These are phyloP conservation scores for Nematocida sp. DNA, from an alignment of 371 early-diverging fungal genomes.

Conservation along the genomic window DNA sequence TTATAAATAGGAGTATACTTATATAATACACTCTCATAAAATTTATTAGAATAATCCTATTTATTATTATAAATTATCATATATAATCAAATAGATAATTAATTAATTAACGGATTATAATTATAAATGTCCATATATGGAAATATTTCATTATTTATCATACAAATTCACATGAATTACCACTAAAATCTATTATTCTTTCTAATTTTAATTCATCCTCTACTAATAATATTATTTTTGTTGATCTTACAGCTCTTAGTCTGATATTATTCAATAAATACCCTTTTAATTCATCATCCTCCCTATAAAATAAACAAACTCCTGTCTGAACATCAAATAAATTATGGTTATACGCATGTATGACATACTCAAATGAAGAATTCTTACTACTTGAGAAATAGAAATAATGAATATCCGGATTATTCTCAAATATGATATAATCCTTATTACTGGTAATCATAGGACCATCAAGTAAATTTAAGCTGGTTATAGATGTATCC, in stretches of 20 bases:
- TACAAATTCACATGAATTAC: conserved; percentile 1
- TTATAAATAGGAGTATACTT: too few species aligned
- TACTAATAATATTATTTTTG: background rate
- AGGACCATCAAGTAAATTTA: conserved; percentile 6
- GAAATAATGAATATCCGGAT: background rate
- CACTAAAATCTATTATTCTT: conserved; percentile 16
- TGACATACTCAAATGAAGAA: background rate
- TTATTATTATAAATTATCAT: too few species aligned
- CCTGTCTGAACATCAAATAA: conserved; percentile 24
- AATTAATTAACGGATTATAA: too few species aligned
- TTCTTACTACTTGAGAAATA: conserved; percentile 13
- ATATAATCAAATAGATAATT: too few species aligned
- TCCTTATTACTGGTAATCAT: background rate
- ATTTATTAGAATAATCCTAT: too few species aligned
- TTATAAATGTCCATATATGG: too few species aligned
- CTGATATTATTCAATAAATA: conserved; percentile 34
- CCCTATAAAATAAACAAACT: conserved; percentile 25
- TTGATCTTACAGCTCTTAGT: conserved; percentile 12
- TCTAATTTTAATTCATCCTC: background rate
- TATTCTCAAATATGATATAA: conserved; percentile 33
- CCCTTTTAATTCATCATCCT: background rate
- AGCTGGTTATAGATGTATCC: background rate
- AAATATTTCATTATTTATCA: too few species aligned
- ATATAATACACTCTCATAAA: too few species aligned
- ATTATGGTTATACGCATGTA: conserved; percentile 39